Evolutionary conservation across 768 basidiomycete species (phyloP), one percentile per base, ranked within the genome.

Genomic region (Pisolithus orientalis): DNA sequence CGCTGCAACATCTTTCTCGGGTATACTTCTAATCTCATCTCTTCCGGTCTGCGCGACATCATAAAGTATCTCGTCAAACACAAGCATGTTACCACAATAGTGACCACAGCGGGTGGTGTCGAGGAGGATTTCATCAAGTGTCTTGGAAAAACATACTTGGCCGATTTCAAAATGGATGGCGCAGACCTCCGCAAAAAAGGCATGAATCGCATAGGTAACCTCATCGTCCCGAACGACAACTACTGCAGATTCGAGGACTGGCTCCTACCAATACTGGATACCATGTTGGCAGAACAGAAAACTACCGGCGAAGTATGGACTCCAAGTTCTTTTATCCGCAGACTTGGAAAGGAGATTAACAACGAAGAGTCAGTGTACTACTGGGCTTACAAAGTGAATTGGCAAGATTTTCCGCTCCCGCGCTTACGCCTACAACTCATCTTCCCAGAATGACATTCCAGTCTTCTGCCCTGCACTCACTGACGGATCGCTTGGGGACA

Each of bases 121-220:
- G 96, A 99, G 66, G 96, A 99, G 72, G 96, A 99, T 70, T 90
- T 98, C 54, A 96, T 99, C 71, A 99, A 99, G 70, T 98, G 96
- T 67, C 80, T 99, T 4, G 94, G 92, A n/a, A 84, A 88, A 65
- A 99, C 96, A 0, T 97, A 94, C 61, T 77, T 98, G 42, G 91
- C 91, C 0, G 91, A 94, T 59, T 99, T 96, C 69, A 82, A 88
- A 64, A 78, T 96, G 51, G 87, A 94, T 56, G 96, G 96, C 13
- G 90, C 92, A 5, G 84, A 85, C 52, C 71, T 99, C 51, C 81
- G 96, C 42, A 84, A 76, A 64, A 80, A 81, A 54, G 96, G 96
- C n/a, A 83, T 99, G 80, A 99, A 99, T 62, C 83, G 96, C 34
- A 93, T 98, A 55, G 96, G 96, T 31, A 99, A 99, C 63, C 80